These are phyloP conservation scores for Vigna nakashimae DNA, from an alignment of 306 rosid genomes.

Conservation along the genomic window DNA sequence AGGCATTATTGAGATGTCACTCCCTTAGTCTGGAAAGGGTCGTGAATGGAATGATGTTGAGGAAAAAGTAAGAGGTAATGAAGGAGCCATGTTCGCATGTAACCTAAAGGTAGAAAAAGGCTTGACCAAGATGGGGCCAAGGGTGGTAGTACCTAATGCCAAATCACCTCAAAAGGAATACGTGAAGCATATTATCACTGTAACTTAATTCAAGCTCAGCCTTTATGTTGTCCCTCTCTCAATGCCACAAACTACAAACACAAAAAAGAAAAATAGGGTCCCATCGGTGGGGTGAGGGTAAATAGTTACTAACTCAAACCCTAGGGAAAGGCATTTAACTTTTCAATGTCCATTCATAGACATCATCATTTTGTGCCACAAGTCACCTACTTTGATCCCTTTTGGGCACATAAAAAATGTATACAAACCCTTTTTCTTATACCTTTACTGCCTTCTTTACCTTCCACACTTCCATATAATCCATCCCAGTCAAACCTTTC, in stretches of 20 bases:
- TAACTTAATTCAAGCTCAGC: constrained; percentile 42
- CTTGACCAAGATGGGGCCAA: constrained; percentile 65
- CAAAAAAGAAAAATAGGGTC: not conserved
- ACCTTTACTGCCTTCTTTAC: constrained; percentile 31
- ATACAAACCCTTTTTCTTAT: constrained; percentile 7
- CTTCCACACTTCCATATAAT: constrained; percentile 39
- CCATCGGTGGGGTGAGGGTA: constrained; percentile 37
- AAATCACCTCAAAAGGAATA: constrained; percentile 42
- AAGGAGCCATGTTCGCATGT: constrained; percentile 74
- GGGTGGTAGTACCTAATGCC: constrained; percentile 56
- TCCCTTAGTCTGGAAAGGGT: constrained; percentile 49
- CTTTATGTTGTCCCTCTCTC: constrained; percentile 45
- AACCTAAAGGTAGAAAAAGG: constrained; percentile 71
- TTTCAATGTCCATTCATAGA: constrained; percentile 69
- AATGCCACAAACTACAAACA: constrained; percentile 38
- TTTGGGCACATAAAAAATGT: constrained; percentile 46
- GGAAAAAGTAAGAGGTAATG: constrained; percentile 52
- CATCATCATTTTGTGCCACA: constrained; percentile 74
- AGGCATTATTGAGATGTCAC: constrained; percentile 64
- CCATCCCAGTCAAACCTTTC: constrained; percentile 17
- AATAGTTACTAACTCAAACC: constrained; percentile 42
- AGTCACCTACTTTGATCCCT: constrained; percentile 54
- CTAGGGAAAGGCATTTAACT: constrained; percentile 65
- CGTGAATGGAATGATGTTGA: constrained; percentile 50
- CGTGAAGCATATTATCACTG: constrained; percentile 39